Conservation (phyloP, 805 yeast species). For the Ogataea glucozyma region DNA sequence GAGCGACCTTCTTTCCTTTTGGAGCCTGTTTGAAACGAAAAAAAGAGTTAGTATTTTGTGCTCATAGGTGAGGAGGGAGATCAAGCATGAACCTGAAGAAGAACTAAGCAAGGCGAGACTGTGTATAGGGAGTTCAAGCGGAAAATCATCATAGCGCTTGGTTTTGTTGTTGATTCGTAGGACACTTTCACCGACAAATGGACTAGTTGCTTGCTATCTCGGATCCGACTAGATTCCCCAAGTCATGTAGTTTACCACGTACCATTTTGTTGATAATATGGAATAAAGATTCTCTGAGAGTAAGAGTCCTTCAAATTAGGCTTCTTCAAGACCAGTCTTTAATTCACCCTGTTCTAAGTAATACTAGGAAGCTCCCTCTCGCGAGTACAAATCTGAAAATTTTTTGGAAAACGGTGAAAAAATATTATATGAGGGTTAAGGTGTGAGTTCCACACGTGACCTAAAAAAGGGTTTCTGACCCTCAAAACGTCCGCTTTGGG, state of each 20-base stretch:
- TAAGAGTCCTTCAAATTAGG: neutral
- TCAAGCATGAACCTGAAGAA: neutral
- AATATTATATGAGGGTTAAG: neutral
- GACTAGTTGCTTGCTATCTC: neutral
- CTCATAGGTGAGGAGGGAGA: neutral
- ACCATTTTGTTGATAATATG: conserved; percentile 12
- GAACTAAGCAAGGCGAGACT: too few relatives aligned
- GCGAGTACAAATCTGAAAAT: conserved; percentile 8
- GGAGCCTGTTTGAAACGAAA: conserved; percentile 39
- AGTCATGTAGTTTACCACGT: too few relatives aligned
- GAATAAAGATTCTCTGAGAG: conserved; percentile 3
- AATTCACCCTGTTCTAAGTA: conserved; percentile 4
- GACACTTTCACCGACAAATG: too few relatives aligned
- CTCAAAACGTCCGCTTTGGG: conserved; percentile 1
- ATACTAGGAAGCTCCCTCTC: neutral
- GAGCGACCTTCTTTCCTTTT: conserved; percentile 82
- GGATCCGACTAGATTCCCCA: too few relatives aligned
- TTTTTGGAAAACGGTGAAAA: conserved; percentile 9
- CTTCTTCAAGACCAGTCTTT: neutral
- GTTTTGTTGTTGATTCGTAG: too few relatives aligned
- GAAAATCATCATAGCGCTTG: too few relatives aligned
- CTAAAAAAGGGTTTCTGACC: conserved; percentile 4
- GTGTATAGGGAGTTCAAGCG: too few relatives aligned
- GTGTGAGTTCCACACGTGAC: conserved; percentile 12
- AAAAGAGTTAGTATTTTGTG: conserved; percentile 13